Evolutionary conservation across 192 early-diverging fungal genomes (phyloP).

Genomic region (Chytriomyces sp.): DNA sequence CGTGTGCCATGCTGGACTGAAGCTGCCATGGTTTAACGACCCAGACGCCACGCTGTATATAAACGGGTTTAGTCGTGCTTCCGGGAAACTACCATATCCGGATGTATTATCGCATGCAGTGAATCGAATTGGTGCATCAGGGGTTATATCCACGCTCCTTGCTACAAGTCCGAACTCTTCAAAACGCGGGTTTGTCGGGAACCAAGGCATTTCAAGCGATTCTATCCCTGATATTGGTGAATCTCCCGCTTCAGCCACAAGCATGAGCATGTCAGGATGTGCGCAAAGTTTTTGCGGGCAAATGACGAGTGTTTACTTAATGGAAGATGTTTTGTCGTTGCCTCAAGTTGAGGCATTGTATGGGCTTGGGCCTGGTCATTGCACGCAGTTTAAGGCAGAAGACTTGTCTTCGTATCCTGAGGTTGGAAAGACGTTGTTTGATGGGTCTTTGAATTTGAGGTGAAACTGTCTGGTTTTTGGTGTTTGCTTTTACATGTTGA

Average conservation of each 20-base stretch:
- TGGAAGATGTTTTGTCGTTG: slow-evolving; percentile 40
- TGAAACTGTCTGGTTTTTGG: not conserved
- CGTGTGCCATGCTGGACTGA: slow-evolving; percentile 41
- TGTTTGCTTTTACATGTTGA: not conserved
- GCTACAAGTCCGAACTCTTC: not conserved
- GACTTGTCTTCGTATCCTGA: slow-evolving; percentile 39
- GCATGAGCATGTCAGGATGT: slow-evolving; percentile 6
- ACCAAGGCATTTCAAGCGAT: slow-evolving; percentile 13
- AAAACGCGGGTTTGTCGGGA: not conserved
- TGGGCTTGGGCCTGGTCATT: slow-evolving; percentile 36
- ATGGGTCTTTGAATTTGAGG: slow-evolving; percentile 33
- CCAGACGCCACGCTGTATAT: slow-evolving; percentile 40
- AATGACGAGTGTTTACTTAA: slow-evolving; percentile 44
- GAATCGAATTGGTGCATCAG: slow-evolving; percentile 37
- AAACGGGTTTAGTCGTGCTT: slow-evolving; percentile 33
- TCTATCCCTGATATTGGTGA: slow-evolving; percentile 30
- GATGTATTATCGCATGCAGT: slow-evolving; percentile 29
- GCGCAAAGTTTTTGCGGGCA: slow-evolving; percentile 41
- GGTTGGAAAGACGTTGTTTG: slow-evolving; percentile 36
- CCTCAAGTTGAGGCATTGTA: slow-evolving; percentile 28
- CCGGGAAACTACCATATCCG: slow-evolving; percentile 47
- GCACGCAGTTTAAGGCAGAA: slow-evolving; percentile 36
- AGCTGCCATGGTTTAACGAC: slow-evolving; percentile 40
- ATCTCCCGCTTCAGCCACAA: not conserved
- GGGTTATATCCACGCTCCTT: not conserved